Evolutionary conservation across 805 yeast species (phyloP).

Genomic region (Torulaspora quercuum): DNA sequence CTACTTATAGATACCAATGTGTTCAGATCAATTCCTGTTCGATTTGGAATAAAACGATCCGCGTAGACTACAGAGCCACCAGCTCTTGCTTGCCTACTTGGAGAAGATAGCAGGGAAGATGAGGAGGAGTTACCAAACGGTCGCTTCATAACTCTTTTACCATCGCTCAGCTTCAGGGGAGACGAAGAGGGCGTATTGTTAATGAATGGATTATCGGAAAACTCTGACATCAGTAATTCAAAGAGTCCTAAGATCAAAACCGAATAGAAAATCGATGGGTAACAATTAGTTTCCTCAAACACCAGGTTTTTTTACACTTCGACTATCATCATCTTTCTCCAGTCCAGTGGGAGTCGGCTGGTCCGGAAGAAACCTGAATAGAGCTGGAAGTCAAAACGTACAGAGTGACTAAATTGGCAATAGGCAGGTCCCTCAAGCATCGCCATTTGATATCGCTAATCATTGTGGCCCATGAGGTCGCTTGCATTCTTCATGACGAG

Average conservation of each 20-base stretch:
- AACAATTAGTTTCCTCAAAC: too few species aligned
- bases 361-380: too few species aligned
- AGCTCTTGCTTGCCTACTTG: conserved; percentile 34
- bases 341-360: too few species aligned
- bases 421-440: too few species aligned
- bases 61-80: conserved; percentile 48
- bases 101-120: conserved; percentile 31
- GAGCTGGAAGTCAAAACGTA: too few species aligned
- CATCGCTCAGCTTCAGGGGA: conserved; percentile 28
- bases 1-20: conserved; percentile 61
- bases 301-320: not conserved
- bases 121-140: conserved; percentile 23
- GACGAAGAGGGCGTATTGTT: conserved; percentile 36
- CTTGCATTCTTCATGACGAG: conserved; percentile 20
- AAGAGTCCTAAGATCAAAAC: too few species aligned
- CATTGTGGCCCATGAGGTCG: too few species aligned
- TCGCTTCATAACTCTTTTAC: conserved; percentile 21
- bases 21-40: conserved; percentile 82
- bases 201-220: conserved; percentile 31
- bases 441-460: too few species aligned
- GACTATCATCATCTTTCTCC: not conserved
- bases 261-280: not conserved
- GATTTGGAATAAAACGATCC: conserved; percentile 83
- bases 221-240: conserved; percentile 21
- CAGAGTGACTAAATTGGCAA: not conserved